Evolutionary conservation across 129 eudicot species (phyloP).

Genomic region (Arctium lappa): DNA sequence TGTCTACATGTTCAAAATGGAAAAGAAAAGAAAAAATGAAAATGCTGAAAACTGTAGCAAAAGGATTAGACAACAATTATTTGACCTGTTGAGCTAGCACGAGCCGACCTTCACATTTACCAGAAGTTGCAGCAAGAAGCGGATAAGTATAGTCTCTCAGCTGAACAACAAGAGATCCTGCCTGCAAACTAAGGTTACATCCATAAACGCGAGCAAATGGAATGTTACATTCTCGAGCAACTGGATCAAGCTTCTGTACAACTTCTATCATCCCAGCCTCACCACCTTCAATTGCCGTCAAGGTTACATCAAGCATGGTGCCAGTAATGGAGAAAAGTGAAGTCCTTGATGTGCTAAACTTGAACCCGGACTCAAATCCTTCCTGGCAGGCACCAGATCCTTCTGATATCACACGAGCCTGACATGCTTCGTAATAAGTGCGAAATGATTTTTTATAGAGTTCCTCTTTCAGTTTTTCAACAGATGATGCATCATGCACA

Average conservation of each 20-base stretch:
- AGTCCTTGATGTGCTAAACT: slow-evolving; percentile 59
- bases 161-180: slow-evolving; percentile 73
- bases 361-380: slow-evolving; percentile 85
- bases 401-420: slow-evolving; percentile 52
- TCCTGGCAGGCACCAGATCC: slow-evolving; percentile 83
- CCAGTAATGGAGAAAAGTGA: slow-evolving; percentile 76
- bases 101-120: slow-evolving; percentile 88
- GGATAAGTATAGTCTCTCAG: slow-evolving; percentile 79
- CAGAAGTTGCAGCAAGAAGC: slow-evolving; percentile 68
- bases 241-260: slow-evolving; percentile 86
- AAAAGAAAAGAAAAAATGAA: not conserved
- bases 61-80: not conserved
- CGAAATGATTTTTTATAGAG: slow-evolving; percentile 65
- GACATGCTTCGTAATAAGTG: slow-evolving; percentile 79
- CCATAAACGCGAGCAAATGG: slow-evolving; percentile 88
- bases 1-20: not conserved
- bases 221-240: slow-evolving; percentile 60
- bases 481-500: slow-evolving; percentile 50
- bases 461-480: slow-evolving; percentile 63
- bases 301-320: slow-evolving; percentile 57
- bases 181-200: slow-evolving; percentile 55
- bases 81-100: slow-evolving; percentile 94
- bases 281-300: slow-evolving; percentile 81
- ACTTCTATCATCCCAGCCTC: slow-evolving; percentile 87
- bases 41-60: not conserved